These are phyloP conservation scores for Salix dunnii DNA, from an alignment of 345 rosid species.

Conservation along the genomic window DNA sequence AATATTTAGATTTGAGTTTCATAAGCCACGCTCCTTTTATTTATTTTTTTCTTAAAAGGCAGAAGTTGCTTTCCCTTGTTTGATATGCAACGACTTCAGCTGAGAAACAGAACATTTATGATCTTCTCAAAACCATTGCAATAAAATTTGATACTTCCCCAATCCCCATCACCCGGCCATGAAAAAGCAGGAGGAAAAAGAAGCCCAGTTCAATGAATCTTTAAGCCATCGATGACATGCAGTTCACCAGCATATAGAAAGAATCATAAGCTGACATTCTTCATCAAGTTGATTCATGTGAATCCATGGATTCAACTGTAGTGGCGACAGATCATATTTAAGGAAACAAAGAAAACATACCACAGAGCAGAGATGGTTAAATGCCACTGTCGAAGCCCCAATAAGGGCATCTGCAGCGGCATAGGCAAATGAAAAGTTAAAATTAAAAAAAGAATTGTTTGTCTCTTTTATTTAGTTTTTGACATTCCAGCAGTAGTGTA, in stretches of 20 bases:
- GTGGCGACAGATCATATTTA: not conserved
- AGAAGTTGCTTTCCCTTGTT: not conserved
- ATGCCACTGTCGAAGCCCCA: constrained; percentile 73
- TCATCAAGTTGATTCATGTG: not conserved
- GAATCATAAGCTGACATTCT: not conserved
- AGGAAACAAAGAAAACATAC: constrained; percentile 37
- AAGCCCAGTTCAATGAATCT: not conserved
- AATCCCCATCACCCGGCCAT: not conserved
- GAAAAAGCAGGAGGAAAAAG: not conserved
- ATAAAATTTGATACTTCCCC: not conserved
- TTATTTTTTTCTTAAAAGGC: not conserved
- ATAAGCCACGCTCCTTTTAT: not conserved
- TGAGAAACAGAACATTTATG: not conserved
- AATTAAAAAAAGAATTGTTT: no score
- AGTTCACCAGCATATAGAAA: not conserved
- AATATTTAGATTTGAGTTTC: not conserved
- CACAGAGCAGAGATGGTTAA: constrained; percentile 88
- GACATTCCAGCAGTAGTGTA: no score
- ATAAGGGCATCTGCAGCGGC: no score
- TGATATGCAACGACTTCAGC: not conserved
- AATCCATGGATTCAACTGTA: not conserved
- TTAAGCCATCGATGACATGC: not conserved
- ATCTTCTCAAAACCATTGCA: not conserved
- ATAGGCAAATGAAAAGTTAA: no score
- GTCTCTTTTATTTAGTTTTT: no score